A percentile compares a stretch with the other conserved stretches of the same genome.
Conservation (phyloP, 208 protist genomes). For the Wallacemonas sp. region DNA sequence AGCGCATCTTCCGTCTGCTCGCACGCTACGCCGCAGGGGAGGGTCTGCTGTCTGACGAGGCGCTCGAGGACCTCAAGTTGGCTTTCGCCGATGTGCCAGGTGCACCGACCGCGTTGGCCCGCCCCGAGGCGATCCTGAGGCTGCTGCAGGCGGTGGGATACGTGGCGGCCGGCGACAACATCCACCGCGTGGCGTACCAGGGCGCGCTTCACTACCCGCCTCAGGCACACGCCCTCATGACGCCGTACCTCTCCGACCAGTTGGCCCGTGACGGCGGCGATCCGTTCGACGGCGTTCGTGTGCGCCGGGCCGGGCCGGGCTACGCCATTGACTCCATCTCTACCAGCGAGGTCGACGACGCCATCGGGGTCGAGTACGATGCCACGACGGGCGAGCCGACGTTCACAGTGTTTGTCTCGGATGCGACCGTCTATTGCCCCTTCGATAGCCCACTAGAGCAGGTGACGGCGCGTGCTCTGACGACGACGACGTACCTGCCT, state of each 20-base stretch:
- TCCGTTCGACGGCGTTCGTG: constrained; percentile 64
- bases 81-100: constrained; percentile 51
- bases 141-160: constrained; percentile 64
- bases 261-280: constrained; percentile 62
- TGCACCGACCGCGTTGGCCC: constrained; percentile 31
- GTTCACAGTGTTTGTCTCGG: constrained; percentile 88
- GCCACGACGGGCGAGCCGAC: constrained; percentile 45
- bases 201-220: constrained; percentile 70
- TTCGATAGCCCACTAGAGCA: constrained; percentile 79
- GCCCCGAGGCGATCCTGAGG: constrained; percentile 52
- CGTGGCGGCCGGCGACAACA: constrained; percentile 67
- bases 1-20: constrained; percentile 71
- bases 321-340: constrained; percentile 89
- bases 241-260: constrained; percentile 30
- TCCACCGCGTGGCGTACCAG: constrained; percentile 57
- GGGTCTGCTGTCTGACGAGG: constrained; percentile 52
- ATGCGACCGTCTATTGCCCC: constrained; percentile 87
- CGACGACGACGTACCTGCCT: constrained; percentile 88
- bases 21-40: constrained; percentile 74
- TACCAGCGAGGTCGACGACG: constrained; percentile 91
- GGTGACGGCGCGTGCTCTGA: constrained; percentile 73
- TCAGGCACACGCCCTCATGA: constrained; percentile 58
- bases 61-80: constrained; percentile 44
- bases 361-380: constrained; percentile 75
- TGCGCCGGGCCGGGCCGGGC: constrained; percentile 33